Evolutionary conservation across 345 rosid genomes (phyloP).

Genomic region (Xanthoceras sorbifolium): DNA sequence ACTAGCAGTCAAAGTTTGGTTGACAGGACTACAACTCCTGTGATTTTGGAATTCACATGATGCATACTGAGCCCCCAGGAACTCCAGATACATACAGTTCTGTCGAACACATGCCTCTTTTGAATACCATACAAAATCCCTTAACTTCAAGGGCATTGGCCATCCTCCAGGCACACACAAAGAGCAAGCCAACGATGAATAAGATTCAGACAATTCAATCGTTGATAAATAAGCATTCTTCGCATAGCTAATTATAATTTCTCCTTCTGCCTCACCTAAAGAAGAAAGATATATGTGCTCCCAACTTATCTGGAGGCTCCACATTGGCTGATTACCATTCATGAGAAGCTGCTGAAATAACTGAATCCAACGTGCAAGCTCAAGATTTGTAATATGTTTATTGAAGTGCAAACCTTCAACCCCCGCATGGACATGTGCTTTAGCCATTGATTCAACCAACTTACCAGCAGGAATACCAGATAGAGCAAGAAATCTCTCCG

Average conservation of each 20-base stretch:
- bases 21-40: constrained; percentile 23
- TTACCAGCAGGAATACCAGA: constrained; percentile 69
- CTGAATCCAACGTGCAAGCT: constrained; percentile 85
- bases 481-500: constrained; percentile 64
- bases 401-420: constrained; percentile 48
- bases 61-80: constrained; percentile 67
- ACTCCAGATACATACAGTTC: constrained; percentile 79
- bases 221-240: constrained; percentile 48
- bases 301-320: constrained; percentile 93
- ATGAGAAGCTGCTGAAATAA: constrained; percentile 75
- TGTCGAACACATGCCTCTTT: constrained; percentile 67
- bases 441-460: constrained; percentile 79
- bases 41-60: constrained; percentile 34
- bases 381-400: constrained; percentile 70
- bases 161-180: constrained; percentile 82
- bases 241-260: constrained; percentile 56
- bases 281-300: constrained; percentile 89
- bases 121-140: constrained; percentile 62
- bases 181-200: constrained; percentile 32
- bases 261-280: constrained; percentile 69
- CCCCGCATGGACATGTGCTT: constrained; percentile 77
- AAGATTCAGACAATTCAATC: constrained; percentile 30
- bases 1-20: constrained; percentile 29
- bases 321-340: constrained; percentile 65
- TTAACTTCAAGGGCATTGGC: constrained; percentile 70